phyloP scores from a whole-genome alignment of 257 asterid genomes.

The Mentha longifolia region DNA sequence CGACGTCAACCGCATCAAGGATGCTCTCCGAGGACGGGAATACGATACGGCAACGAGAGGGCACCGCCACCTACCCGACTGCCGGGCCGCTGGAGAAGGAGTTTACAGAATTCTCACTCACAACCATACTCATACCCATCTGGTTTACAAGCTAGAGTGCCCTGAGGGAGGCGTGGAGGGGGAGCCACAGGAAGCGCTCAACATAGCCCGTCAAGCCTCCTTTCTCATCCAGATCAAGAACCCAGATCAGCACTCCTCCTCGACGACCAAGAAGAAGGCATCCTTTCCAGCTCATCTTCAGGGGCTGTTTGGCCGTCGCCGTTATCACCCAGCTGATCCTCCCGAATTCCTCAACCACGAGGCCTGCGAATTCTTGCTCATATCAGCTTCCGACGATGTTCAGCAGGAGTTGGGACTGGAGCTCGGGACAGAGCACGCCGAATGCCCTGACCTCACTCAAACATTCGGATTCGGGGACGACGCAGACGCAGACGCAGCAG shows the following conservation, averaged over 20 bases:
- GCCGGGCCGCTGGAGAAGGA: slow-evolving; percentile 52
- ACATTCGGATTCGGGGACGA: slow-evolving; percentile 67
- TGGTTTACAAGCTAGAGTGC: slow-evolving; percentile 70
- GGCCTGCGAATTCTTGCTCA: slow-evolving; percentile 79
- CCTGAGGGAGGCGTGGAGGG: slow-evolving; percentile 49
- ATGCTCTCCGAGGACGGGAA: slow-evolving; percentile 49
- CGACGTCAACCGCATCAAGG: slow-evolving; percentile 34
- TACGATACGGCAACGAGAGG: slow-evolving; percentile 52
- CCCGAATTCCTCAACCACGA: too few species aligned
- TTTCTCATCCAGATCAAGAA: slow-evolving; percentile 68
- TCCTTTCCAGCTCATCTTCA: slow-evolving; percentile 63
- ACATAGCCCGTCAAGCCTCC: slow-evolving; percentile 65
- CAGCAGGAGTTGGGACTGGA: slow-evolving; percentile 72
- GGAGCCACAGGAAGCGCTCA: slow-evolving; percentile 59
- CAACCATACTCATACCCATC: slow-evolving; percentile 60
- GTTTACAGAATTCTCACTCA: slow-evolving; percentile 62
- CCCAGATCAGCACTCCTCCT: slow-evolving; percentile 40
- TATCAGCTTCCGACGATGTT: slow-evolving; percentile 69
- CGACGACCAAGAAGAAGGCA: slow-evolving; percentile 44
- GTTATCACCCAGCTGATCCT: too few species aligned
- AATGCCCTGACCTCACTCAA: slow-evolving; percentile 58
- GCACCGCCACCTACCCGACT: slow-evolving; percentile 38
- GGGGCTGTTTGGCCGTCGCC: slow-evolving; percentile 50
- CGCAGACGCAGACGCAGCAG: background rate
- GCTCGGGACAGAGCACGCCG: slow-evolving; percentile 41